phyloP scores from a whole-genome alignment of 23 red algal genomes.

The Gracilaria gracilis region DNA sequence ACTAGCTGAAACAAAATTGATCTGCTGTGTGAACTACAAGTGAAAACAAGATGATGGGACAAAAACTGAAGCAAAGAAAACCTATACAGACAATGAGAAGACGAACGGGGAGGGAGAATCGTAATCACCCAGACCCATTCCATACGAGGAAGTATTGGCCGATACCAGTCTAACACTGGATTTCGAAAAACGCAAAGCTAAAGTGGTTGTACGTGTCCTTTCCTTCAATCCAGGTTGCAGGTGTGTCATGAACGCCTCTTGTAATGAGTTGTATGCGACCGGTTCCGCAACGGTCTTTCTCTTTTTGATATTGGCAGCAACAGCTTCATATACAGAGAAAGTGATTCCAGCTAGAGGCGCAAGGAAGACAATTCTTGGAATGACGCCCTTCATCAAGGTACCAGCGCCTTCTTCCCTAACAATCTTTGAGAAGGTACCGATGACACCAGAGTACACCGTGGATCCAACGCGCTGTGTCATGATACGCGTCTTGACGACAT shows the following conservation, averaged over 20 bases:
- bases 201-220: not conserved
- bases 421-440: slow-evolving; percentile 79
- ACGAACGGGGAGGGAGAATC: slow-evolving; percentile 51
- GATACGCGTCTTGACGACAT: slow-evolving; percentile 98
- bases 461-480: slow-evolving; percentile 92
- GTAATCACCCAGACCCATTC: slow-evolving; percentile 57
- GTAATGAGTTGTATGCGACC: slow-evolving; percentile 15
- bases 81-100: slow-evolving; percentile 33
- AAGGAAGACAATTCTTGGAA: slow-evolving; percentile 94
- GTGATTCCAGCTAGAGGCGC: slow-evolving; percentile 99
- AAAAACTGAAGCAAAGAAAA: not conserved
- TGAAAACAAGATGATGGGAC: not conserved
- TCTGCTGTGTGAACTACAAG: slow-evolving; percentile 7
- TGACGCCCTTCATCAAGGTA: slow-evolving; percentile 92
- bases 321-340: slow-evolving; percentile 93
- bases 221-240: not conserved
- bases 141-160: slow-evolving; percentile 13
- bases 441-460: slow-evolving; percentile 81
- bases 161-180: slow-evolving; percentile 34
- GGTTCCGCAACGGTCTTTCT: slow-evolving; percentile 36
- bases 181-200: slow-evolving; percentile 60
- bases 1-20: slow-evolving; percentile 18
- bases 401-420: slow-evolving; percentile 89
- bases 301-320: slow-evolving; percentile 75
- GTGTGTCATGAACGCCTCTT: slow-evolving; percentile 3